Base-by-base conservation (phyloP, 176 grass and related monocot genomes). In the Tuctoria greenei region DNA sequence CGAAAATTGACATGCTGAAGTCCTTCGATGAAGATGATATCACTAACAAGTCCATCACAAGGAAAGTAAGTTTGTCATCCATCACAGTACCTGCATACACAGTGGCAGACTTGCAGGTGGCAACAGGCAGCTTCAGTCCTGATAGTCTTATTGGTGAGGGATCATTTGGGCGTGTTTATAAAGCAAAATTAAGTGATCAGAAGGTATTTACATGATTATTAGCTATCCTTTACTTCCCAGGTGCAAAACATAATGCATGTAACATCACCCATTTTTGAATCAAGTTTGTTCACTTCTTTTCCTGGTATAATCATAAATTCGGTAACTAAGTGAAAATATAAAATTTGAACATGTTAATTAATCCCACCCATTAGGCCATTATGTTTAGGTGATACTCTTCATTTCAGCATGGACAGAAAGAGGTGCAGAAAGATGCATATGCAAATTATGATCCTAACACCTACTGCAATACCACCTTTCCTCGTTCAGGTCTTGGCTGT, bases 91-190 rank as follows among this genome's bases (percentile, higher is more conserved):
- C 79, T 44, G 79, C 62, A 64, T 98, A 98, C 77, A 92, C 95
- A 47, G 89, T 98, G 71, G 89, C 95, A 64, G 95, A 98, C 76
- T 61, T 98, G 56, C 91, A 98, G 78, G 68, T 98, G 66, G 95
- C 95, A 61, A 98, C 91, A 14, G 82, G 87, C 73, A 95, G 89
- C 81, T 98, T 98, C 75, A 88, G 82, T 70, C 69, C 84, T 83
- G 91, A 94, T 44, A 92, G 89, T 80, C 80, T 98, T 78, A 77
- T 98, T 20, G 92, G 91, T 24, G 95, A 95, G 73, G 95, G 91
- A 1, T 94, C 85, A 0, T 88, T 86, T 57, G 89, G 95, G 4
- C 85, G 89, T 76, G 88, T 89, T 61, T 98, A 90, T 58, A 92
- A 52, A 72, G 95, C 89, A 45, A 81, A 90, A 67, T 86, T 95